These are phyloP conservation scores for cucumber (Cucumis sativus) DNA, from an alignment of 306 rosid species.

Conservation along the genomic window Cucumber_9930_V3 NC_026655.2:20031001-20031500, in stretches of 20 bases:
- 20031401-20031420: conserved; percentile 45
- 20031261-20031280: background rate
- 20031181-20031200: conserved; percentile 69
- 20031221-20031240: conserved; percentile 60
- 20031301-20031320: background rate
- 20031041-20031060: conserved; percentile 60
- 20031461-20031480: background rate
- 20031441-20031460: conserved; percentile 15
- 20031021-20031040: conserved; percentile 16
- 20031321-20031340: conserved; percentile 45
- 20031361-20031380: conserved; percentile 37
- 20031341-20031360: conserved; percentile 74
- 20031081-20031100: conserved; percentile 54
- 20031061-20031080: conserved; percentile 68
- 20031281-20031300: background rate
- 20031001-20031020: background rate
- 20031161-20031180: conserved; percentile 64
- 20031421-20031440: conserved; percentile 31
- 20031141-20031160: conserved; percentile 63
- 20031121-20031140: conserved; percentile 64
- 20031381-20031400: conserved; percentile 41
- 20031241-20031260: conserved; percentile 43
- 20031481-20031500: background rate
- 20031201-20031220: conserved; percentile 57
- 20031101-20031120: conserved; percentile 63